Evolutionary conservation across 169 alveolate species (phyloP), one percentile per base, ranked within the genome.

Genomic region (Pseudocohnilembus persalinus): DNA sequence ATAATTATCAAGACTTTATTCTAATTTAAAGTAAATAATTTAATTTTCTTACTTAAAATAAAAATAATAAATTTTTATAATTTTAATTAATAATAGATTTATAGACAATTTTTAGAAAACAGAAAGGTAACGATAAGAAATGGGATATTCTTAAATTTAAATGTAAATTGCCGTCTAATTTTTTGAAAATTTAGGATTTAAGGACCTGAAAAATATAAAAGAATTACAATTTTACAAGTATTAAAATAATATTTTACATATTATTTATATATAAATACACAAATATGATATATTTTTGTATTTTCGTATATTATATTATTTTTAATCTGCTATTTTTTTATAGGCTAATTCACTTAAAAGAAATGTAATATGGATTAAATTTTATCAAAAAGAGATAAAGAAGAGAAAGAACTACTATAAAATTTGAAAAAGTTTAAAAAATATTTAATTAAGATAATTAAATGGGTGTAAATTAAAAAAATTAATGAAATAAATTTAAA

Each of bases 1-100:
- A 15, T 81, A 79, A 28, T 85, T 85, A 27, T 32, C 74, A 0
- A 77, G 89, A 72, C 73, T 84, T 25, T 79, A 80, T 79, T 65
- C 85, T 73, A 84, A 84, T 35, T 68, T 64, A 84, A 74, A 33
- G 33, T 49, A 31, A 31, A 32, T 20, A 4, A 77, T 4, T 25
- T 32, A 16, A 0, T 15, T 24, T 1, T 33, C 63, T 33, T 0
- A 25, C 0, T 0, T 0, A 25, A 26, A 34, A 16, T 11, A n/a
- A n/a, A n/a, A n/a, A n/a, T n/a, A n/a, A n/a, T n/a, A n/a, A 20
- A 29, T n/a, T 30, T 76, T 31, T 31, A 0, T 16, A 30, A 0
- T 76, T 31, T 32, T 0, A 76, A 25, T 33, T 31, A 28, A 0
- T 0, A 77, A 16, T 33, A 77, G 82, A 65, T 84, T 84, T 73